Evolutionary conservation across 208 protist genomes (phyloP), one percentile per base, ranked within the genome.

Genomic region (Acanthamoeba quina): DNA sequence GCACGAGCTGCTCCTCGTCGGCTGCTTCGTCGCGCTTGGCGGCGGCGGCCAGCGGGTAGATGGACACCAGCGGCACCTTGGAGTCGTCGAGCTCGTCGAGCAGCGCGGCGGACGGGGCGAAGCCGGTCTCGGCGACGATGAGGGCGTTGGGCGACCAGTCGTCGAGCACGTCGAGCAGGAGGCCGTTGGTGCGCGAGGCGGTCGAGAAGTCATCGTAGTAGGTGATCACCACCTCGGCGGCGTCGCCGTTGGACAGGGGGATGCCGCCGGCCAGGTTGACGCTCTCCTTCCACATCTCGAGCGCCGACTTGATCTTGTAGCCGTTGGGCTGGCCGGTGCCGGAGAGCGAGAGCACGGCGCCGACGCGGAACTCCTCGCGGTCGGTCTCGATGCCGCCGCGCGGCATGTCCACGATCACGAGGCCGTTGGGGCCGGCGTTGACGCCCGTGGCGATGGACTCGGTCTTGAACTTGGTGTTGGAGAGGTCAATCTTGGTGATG

Each of bases 121-220:
- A 82, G 72, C 72, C 72, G 72, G 72, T 82, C 41, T 82, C 72
- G 72, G 72, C 72, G 21, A 82, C 72, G 72, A 82, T 49, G 72
- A 82, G 72, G 37, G 72, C 72, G 72, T 82, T 0, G 37, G 72
- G 72, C 37, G 49, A 11, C 10, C 7, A 82, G 72, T 54, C 41
- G 19, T 82, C 41, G 72, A 82, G 72, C 72, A 82, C 41, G 72
- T 82, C 41, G 72, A 15, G 41, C 15, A 82, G 34, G 72, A 82
- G 29, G 72, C 31, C 37, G 72, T 82, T 82, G 72, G 72, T 82
- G 72, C 5, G 15, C 41, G 72, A 54, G 41, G 72, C 34, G 72
- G 49, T 54, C 19, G 72, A 82, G 72, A 82, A 52, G 72, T 82
- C 72, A 10, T 82, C 72, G 21, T 34, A 44, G 72, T 82, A 82